Evolutionary conservation across 352 stramenopile species (phyloP), one percentile per base, ranked within the genome.

Genomic region (Globisporangium parvum): DNA sequence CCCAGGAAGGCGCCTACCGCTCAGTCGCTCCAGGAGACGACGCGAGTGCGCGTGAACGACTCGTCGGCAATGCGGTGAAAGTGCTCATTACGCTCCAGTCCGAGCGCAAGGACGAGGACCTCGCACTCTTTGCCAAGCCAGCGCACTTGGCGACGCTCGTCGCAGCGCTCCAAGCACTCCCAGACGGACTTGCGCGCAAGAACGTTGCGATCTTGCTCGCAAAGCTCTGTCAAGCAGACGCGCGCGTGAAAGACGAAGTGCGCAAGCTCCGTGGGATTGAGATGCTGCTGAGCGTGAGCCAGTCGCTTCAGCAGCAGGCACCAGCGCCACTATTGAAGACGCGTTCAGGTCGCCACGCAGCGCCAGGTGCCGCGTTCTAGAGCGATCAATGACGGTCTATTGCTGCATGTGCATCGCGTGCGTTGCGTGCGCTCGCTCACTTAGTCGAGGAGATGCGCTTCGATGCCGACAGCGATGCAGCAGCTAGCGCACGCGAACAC

Each of bases 171-270:
- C 67, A 83, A 50, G 28, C 47, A 2, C 57, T 91, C 12, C 58
- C 70, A 0, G 73, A 87, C 45, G 80, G 80, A 5, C 26, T 76
- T 11, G 78, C 82, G 39, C 65, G 79, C 20, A 88, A 88, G 64
- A 93, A 93, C 55, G 77, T 91, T 0, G 80, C 78, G 26, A 88
- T 93, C 60, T 57, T 93, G 20, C 61, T 93, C 3, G 80, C 80
- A 18, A 85, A 82, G 47, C 59, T 93, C 14, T 93, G 82, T 20
- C 76, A 87, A 47, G 14, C 53, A 0, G 76, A 85, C 14, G 23
- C 58, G 0, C 33, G 55, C 1, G 66, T 87, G 39, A 91, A 93
- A 55, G 55, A 71, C 21, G n/a, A 21, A 8, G 67, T 93, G 9
- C 78, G 80, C 0, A 65, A 73, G 15, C 53, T 93, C 11, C 75